Evolutionary conservation across 192 early-diverging fungal genomes (phyloP), one percentile per base, ranked within the genome.

Genomic region (Coemansia sp.): DNA sequence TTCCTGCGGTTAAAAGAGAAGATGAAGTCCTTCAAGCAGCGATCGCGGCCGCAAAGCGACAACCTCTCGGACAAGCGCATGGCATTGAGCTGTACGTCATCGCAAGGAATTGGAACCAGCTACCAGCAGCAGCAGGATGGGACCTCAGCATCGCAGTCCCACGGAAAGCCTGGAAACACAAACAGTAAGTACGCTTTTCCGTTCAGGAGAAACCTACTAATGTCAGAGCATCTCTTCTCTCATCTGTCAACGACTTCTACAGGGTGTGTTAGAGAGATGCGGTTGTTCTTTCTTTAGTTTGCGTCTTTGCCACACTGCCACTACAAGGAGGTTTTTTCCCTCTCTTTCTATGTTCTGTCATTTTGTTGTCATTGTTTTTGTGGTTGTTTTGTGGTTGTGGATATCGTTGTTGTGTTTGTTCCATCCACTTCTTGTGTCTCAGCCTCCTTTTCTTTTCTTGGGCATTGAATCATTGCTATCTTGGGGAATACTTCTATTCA

Each of bases 1-100:
- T 79, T 79, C 58, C 65, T 73, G 43, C 77, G 77, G 15, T 59
- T 79, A 29, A 79, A 79, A 51, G 77, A 79, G 39, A 79, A 79
- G 71, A 79, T 79, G 68, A 73, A 67, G 64, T 61, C 55, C 23
- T 60, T 79, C 35, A 79, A 79, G 57, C 71, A 70, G 16, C 63
- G 71, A 69, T 79, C 77, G 49, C 31, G 77, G 2, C 77, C 77
- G 10, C 77, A 74, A 45, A 79, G 77, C 67, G 77, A 79, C 64
- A 66, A 74, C 55, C 56, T 79, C 33, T 40, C 72, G 7, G 77
- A 79, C 58, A 66, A 56, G 21, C 53, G 68, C 34, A 25, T 59
- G 39, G 63, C 64, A 3, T 20, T 43, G n/a, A 35, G 46, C 34
- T 39, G 55, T 28, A 46, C 58, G n/a, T 59, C 43, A 21, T 12